Evolutionary conservation across 139 green algal species (phyloP).

Genomic region (Nannochloris sp.): DNA sequence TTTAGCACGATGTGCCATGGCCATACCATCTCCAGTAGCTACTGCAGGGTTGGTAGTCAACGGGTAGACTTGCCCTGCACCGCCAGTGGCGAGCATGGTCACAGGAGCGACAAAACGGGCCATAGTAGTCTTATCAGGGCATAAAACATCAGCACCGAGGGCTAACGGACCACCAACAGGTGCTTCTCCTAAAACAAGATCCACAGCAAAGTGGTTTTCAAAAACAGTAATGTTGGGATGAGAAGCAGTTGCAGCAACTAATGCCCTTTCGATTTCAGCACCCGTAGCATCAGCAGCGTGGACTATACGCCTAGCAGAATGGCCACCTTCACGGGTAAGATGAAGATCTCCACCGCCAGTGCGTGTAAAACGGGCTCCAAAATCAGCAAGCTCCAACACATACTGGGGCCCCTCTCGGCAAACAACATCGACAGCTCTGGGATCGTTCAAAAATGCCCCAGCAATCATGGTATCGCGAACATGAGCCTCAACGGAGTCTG

Average conservation of each 20-base stretch:
- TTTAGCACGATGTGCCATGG: constrained; percentile 82
- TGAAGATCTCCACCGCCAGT: constrained; percentile 60
- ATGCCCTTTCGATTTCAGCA: constrained; percentile 85
- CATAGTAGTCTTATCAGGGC: constrained; percentile 40
- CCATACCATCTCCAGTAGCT: constrained; percentile 91
- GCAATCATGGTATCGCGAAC: constrained; percentile 86
- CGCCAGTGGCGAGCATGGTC: constrained; percentile 88
- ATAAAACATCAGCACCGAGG: constrained; percentile 77
- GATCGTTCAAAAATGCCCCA: constrained; percentile 73
- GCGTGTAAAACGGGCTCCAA: constrained; percentile 85
- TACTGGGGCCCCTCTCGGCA: constrained; percentile 80
- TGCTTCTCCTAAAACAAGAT: constrained; percentile 52
- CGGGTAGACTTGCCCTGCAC: constrained; percentile 90
- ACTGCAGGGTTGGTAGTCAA: constrained; percentile 97
- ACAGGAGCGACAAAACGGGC: constrained; percentile 60
- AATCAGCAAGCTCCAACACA: constrained; percentile 81
- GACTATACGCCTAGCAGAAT: constrained; percentile 87
- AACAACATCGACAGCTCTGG: constrained; percentile 82
- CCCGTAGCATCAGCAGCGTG: constrained; percentile 93
- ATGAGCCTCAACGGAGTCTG: constrained; percentile 81
- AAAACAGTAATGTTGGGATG: constrained; percentile 78
- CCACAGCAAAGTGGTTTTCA: constrained; percentile 68
- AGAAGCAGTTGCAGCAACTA: constrained; percentile 54
- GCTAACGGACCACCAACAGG: constrained; percentile 43
- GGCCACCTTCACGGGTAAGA: constrained; percentile 90